Evolutionary conservation across 129 eudicot species (phyloP).

Genomic region (Artemisia annua): DNA sequence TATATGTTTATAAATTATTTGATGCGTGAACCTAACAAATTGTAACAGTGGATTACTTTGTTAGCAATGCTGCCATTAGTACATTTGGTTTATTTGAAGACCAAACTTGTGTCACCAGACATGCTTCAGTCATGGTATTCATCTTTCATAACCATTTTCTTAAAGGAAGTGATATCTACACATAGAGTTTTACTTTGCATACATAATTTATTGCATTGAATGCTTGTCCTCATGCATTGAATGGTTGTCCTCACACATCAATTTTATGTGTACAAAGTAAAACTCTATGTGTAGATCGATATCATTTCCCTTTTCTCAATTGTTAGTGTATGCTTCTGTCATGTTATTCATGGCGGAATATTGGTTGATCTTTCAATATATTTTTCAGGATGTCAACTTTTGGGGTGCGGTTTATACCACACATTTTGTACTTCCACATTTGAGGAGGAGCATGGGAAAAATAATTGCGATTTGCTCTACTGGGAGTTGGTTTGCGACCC

Average conservation of each 20-base stretch:
- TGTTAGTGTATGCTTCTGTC: slow-evolving; percentile 22
- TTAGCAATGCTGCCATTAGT: slow-evolving; percentile 57
- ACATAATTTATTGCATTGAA: no score
- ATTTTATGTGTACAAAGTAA: no score
- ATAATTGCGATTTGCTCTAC: slow-evolving; percentile 42
- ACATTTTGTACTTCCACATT: slow-evolving; percentile 44
- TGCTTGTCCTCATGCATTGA: no score
- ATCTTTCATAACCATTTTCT: no score
- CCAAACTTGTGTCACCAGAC: slow-evolving; percentile 23
- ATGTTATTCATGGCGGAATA: slow-evolving; percentile 40
- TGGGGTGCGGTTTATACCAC: slow-evolving; percentile 61
- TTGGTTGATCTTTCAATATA: not conserved
- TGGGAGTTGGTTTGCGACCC: slow-evolving; percentile 45
- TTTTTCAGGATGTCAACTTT: slow-evolving; percentile 47
- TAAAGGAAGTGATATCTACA: no score
- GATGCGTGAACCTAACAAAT: not conserved
- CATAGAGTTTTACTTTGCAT: no score
- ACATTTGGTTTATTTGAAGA: slow-evolving; percentile 46
- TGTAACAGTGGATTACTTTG: slow-evolving; percentile 64
- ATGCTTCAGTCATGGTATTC: slow-evolving; percentile 53
- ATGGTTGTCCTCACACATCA: no score
- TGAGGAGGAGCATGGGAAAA: slow-evolving; percentile 40
- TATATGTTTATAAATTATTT: no score
- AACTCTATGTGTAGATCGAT: no score
- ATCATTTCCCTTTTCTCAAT: no score